These are phyloP conservation scores for Lecanicillium sp. DNA, from an alignment of 2,329 filamentous ascomycete species.

Conservation along the genomic window DNA sequence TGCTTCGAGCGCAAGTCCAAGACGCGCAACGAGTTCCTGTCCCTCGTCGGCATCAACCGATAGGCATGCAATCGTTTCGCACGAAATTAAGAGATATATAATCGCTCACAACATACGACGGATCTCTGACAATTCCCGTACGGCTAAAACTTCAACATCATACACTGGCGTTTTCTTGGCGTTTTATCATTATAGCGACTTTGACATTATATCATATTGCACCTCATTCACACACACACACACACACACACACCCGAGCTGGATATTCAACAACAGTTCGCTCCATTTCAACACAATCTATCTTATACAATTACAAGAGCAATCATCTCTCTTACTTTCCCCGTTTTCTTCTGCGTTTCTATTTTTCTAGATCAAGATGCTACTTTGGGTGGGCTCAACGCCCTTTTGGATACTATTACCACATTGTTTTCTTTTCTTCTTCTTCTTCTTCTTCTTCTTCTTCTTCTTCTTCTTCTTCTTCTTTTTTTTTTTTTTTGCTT, in stretches of 20 bases:
- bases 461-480: too few species aligned
- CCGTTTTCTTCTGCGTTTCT: too few species aligned
- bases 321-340: conserved; percentile 4
- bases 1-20: conserved; percentile 90
- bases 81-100: too few species aligned
- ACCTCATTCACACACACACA: too few species aligned
- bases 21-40: conserved; percentile 93
- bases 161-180: not conserved
- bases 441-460: too few species aligned
- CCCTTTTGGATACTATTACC: too few species aligned
- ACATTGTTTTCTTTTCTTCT: too few species aligned
- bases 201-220: not conserved
- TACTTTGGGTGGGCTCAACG: too few species aligned
- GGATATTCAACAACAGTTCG: conserved; percentile 6
- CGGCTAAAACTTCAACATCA: not conserved
- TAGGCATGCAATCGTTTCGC: too few species aligned
- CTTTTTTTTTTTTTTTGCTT: too few species aligned
- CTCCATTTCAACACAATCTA: conserved; percentile 9
- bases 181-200: not conserved
- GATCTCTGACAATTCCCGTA: not conserved
- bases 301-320: conserved; percentile 7
- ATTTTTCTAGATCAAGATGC: too few species aligned
- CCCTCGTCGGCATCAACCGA: conserved; percentile 59
- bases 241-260: not conserved
- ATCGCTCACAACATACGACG: not conserved